These are phyloP conservation scores for Basipetospora sp. DNA, from an alignment of 2,329 filamentous ascomycete genomes.

Conservation along the genomic window DNA sequence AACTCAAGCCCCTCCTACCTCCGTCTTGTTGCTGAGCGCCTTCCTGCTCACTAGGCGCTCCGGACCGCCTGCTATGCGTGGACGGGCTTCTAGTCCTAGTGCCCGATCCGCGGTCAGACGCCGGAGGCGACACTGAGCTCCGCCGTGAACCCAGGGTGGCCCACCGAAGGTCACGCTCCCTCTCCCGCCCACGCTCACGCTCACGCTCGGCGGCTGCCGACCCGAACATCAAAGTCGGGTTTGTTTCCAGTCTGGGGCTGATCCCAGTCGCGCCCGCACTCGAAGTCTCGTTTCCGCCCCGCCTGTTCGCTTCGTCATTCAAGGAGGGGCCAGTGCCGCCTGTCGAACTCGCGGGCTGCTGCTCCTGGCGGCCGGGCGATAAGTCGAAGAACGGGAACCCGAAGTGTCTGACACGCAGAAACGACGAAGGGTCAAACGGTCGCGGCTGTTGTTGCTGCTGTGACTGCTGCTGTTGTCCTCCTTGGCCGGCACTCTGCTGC, in stretches of 20 bases:
- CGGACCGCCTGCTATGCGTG: slow-evolving; percentile 4
- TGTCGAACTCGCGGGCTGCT: too few relatives aligned
- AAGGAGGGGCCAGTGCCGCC: too few relatives aligned
- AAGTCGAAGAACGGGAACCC: slow-evolving; percentile 1
- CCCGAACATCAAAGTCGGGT: too few relatives aligned
- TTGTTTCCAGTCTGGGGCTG: too few relatives aligned
- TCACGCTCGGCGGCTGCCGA: too few relatives aligned
- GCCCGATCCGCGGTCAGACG: not conserved
- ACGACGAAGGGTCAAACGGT: not conserved
- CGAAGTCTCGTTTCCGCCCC: too few relatives aligned
- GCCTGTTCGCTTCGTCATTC: too few relatives aligned
- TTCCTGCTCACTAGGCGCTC: not conserved
- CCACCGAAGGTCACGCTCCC: slow-evolving; percentile 3
- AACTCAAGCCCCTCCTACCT: not conserved
- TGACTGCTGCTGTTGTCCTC: not conserved
- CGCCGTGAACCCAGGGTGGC: slow-evolving; percentile 3
- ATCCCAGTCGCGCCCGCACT: too few relatives aligned
- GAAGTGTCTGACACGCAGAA: not conserved
- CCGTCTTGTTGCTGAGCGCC: not conserved
- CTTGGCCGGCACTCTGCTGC: not conserved
- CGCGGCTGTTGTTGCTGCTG: not conserved
- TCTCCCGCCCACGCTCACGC: not conserved
- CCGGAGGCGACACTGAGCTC: slow-evolving; percentile 5
- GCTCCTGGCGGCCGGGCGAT: too few relatives aligned
- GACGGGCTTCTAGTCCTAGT: slow-evolving; percentile 5